phyloP scores from a whole-genome alignment of 441 rosid genomes.

The Metrosideros polymorpha region DNA sequence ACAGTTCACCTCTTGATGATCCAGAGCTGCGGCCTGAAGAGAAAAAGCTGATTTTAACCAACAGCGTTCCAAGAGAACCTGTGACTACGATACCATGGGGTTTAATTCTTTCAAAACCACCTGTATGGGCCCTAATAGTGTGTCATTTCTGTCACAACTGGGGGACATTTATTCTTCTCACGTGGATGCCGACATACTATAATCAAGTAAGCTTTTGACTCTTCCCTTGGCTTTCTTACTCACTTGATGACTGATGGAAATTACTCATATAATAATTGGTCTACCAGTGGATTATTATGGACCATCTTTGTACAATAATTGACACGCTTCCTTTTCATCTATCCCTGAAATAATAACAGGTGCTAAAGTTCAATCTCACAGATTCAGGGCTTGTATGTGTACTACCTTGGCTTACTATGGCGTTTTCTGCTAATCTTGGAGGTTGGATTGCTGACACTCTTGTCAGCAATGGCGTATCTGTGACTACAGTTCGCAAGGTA shows the following conservation, averaged over 20 bases:
- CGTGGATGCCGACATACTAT: constrained; percentile 97
- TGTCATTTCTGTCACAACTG: constrained; percentile 91
- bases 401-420: constrained; percentile 95
- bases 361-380: constrained; percentile 74
- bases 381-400: constrained; percentile 82
- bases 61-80: constrained; percentile 51
- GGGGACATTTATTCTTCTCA: constrained; percentile 91
- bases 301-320: background rate
- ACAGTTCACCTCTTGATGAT: constrained; percentile 83
- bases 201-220: constrained; percentile 47
- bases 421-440: constrained; percentile 80
- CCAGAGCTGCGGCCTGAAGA: constrained; percentile 60
- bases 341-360: constrained; percentile 22
- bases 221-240: background rate
- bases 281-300: background rate
- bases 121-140: constrained; percentile 79
- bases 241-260: background rate
- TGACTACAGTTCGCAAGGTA: constrained; percentile 90
- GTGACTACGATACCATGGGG: constrained; percentile 81
- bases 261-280: background rate
- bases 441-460: constrained; percentile 97
- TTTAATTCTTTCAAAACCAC: constrained; percentile 69
- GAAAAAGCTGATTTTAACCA: constrained; percentile 48
- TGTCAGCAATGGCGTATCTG: constrained; percentile 70
- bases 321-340: background rate